phyloP scores from a whole-genome alignment of 208 protist genomes.

The Trypanosoma vivax region DNA sequence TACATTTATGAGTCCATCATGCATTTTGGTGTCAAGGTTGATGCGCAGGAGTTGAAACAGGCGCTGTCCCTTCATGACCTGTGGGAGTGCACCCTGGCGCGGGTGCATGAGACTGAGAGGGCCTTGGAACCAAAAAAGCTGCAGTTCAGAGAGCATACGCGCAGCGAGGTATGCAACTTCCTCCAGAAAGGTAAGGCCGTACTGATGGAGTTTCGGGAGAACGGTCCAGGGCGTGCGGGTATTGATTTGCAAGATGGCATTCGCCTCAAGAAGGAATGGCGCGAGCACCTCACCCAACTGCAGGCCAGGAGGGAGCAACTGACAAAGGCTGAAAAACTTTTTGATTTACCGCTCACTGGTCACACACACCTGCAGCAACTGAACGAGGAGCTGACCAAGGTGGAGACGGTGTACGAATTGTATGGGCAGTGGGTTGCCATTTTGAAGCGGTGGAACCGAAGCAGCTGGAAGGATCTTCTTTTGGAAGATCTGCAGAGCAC shows the following conservation, averaged over 20 bases:
- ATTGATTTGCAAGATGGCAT: conserved; percentile 91
- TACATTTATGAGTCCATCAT: conserved; percentile 93
- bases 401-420: conserved; percentile 91
- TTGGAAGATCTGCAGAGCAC: conserved; percentile 91
- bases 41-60: conserved; percentile 68
- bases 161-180: conserved; percentile 85
- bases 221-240: conserved; percentile 74
- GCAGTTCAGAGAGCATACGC: conserved; percentile 91
- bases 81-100: conserved; percentile 82
- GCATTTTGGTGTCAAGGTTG: conserved; percentile 87
- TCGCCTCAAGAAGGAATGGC: conserved; percentile 84
- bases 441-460: conserved; percentile 93
- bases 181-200: conserved; percentile 39
- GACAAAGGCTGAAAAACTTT: conserved; percentile 94
- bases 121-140: conserved; percentile 89
- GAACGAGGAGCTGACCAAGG: conserved; percentile 83
- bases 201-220: conserved; percentile 65
- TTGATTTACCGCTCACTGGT: conserved; percentile 92
- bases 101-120: conserved; percentile 71
- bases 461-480: conserved; percentile 96
- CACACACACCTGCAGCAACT: conserved; percentile 90
- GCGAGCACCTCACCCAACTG: conserved; percentile 61
- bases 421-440: conserved; percentile 90
- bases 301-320: conserved; percentile 87
- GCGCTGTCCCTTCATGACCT: conserved; percentile 69